Base-by-base conservation (phyloP, 306 rosid species). In the Corylus americana region DNA sequence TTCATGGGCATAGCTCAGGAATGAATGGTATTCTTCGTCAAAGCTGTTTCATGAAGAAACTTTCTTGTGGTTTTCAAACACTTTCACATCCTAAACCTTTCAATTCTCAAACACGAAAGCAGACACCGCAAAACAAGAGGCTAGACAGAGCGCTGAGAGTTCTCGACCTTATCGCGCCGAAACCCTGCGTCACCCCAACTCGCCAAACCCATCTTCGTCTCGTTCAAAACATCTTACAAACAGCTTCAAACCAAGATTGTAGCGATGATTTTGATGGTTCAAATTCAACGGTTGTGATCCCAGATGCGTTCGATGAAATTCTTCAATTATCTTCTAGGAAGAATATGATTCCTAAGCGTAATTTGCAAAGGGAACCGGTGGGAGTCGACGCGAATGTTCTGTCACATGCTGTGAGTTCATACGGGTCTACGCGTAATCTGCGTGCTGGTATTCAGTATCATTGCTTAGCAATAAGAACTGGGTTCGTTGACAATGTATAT, bases 381-480 rank as follows among this genome's bases (percentile, higher is more conserved):
- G 76, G 69, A 35, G 68, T 87, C 55, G 90, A 88, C 54, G 92
- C 87, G 9, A 75, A 75, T 27, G 80, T 85, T 50, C 81, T 94
- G 80, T 94, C 97, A 14, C 83, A 70, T 44, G 88, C 79, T 57
- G 61, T 89, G 82, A 88, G 93, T 53, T 85, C 73, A 11, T 87
- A 94, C 83, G 88, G 88, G 57, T 88, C 85, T 17, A 71, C 57
- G 25, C 88, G 88, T 58, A 81, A 94, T 59, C 78, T 86, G 31
- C 71, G 37, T 10, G 91, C 90, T 11, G 97, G 97, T 6, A 69
- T 87, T 88, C 97, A 81, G 16, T 86, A 90, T 82, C 98, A 94
- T 75, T 94, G 93, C 74, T 74, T 85, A 2, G 97, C 90, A 20
- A 54, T 92, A 44, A 77, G 73, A 84, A 53, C 80, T 83, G 98